These are phyloP conservation scores for Elaeagnus macrophylla DNA, from an alignment of 306 rosid genomes.

Conservation along the genomic window DNA sequence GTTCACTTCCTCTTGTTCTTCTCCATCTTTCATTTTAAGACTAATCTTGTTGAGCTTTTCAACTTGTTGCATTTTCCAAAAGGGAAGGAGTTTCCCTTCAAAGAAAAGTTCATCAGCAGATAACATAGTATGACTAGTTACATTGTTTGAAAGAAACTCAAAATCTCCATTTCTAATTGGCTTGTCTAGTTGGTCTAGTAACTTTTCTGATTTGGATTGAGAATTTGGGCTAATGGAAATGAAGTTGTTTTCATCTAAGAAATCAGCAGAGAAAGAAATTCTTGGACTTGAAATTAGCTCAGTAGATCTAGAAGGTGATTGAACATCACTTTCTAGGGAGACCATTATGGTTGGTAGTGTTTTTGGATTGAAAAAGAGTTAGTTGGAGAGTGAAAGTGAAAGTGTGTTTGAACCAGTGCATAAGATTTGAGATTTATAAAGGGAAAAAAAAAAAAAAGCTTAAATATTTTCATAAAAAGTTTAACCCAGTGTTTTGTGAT, in stretches of 20 bases:
- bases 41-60: constrained; percentile 74
- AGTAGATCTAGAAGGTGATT: constrained; percentile 28
- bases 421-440: constrained; percentile 44
- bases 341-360: constrained; percentile 28
- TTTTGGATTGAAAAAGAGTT: constrained; percentile 18
- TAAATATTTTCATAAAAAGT: constrained; percentile 17
- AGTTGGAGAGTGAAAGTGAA: constrained; percentile 10
- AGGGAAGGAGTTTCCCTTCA: constrained; percentile 94
- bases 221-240: constrained; percentile 69
- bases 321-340: constrained; percentile 48
- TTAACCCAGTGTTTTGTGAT: constrained; percentile 22
- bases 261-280: constrained; percentile 89
- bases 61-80: constrained; percentile 72
- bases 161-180: constrained; percentile 50
- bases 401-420: constrained; percentile 27
- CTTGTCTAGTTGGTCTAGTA: constrained; percentile 30
- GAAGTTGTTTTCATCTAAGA: constrained; percentile 81
- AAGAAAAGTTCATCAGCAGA: constrained; percentile 95
- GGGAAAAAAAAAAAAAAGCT: constrained; percentile 28
- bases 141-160: constrained; percentile 74
- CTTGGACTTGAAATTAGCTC: constrained; percentile 67
- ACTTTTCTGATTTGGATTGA: constrained; percentile 28
- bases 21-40: constrained; percentile 38
- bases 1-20: constrained; percentile 23
- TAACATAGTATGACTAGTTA: constrained; percentile 43